Percentiles rank a stretch among this genome's conserved stretches.
Evolutionary conservation across 2,329 filamentous ascomycete species (phyloP).

Genomic region (Penicillium sumatraense): DNA sequence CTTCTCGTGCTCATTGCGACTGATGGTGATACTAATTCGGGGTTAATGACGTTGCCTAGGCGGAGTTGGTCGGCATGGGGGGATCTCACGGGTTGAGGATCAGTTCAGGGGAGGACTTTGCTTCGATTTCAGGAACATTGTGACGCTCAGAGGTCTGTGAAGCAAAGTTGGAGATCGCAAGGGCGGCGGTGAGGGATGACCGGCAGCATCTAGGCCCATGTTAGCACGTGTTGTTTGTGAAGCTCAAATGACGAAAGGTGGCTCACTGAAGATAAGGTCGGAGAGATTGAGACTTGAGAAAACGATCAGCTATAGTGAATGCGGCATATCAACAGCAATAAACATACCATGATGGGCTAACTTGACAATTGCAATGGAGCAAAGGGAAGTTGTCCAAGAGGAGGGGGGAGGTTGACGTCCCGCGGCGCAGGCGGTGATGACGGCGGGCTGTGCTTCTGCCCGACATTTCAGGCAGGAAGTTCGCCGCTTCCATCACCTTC

Average conservation of each 20-base stretch:
- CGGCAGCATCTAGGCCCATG: conserved; percentile 48
- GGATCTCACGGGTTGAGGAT: conserved; percentile 72
- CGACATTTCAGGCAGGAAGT: not conserved
- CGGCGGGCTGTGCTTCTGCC: conserved; percentile 30
- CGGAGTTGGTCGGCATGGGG: not conserved
- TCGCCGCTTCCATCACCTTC: conserved; percentile 22
- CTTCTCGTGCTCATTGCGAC: conserved; percentile 95
- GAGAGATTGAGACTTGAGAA: conserved; percentile 24
- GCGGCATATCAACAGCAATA: not conserved
- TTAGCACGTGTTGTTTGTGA: conserved; percentile 5
- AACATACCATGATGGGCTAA: conserved; percentile 33
- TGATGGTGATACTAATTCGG: conserved; percentile 65
- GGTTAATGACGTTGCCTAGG: conserved; percentile 7
- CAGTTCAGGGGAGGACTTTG: conserved; percentile 88
- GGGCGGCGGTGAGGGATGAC: conserved; percentile 88
- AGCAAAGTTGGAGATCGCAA: conserved; percentile 95
- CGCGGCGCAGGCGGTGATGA: conserved; percentile 15
- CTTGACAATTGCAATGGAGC: not conserved
- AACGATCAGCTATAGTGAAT: not conserved
- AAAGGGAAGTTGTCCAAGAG: conserved; percentile 14
- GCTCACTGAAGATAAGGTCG: conserved; percentile 63
- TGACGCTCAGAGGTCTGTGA: conserved; percentile 92
- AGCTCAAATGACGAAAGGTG: conserved; percentile 70
- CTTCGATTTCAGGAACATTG: conserved; percentile 98
- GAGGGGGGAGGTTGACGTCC: conserved; percentile 19